These are phyloP conservation scores for Claviceps purpurea DNA, from an alignment of 2,329 filamentous ascomycete genomes.

Conservation along the genomic window DNA sequence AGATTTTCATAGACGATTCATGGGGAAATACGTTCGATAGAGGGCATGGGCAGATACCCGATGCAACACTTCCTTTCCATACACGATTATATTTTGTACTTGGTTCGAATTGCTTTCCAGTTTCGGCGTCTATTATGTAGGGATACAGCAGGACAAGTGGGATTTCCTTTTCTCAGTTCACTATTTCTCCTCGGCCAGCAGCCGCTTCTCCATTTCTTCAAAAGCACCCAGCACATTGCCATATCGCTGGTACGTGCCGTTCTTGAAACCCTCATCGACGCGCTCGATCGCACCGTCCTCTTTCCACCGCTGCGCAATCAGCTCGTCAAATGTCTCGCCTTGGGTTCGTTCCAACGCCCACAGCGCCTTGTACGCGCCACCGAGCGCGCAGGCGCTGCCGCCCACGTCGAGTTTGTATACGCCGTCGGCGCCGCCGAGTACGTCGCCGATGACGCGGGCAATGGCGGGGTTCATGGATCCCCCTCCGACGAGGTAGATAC, in stretches of 20 bases:
- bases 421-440: conserved; percentile 78
- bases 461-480: conserved; percentile 85
- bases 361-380: conserved; percentile 88
- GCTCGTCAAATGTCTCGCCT: conserved; percentile 72
- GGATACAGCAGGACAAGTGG: no score
- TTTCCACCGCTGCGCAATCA: conserved; percentile 73
- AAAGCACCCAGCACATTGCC: conserved; percentile 65
- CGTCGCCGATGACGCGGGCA: conserved; percentile 69
- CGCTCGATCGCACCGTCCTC: conserved; percentile 73
- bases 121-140: neutral
- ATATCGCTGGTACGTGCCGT: conserved; percentile 64
- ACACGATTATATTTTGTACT: neutral
- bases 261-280: conserved; percentile 68
- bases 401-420: conserved; percentile 91
- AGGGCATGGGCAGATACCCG: neutral
- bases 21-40: conserved; percentile 56
- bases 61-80: conserved; percentile 12
- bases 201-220: conserved; percentile 56
- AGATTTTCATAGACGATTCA: conserved; percentile 96
- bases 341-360: conserved; percentile 67
- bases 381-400: conserved; percentile 86
- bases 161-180: neutral
- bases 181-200: conserved; percentile 33
- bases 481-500: conserved; percentile 90
- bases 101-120: neutral